These are phyloP conservation scores for Alternaria hordeiaustralica DNA, from an alignment of 2,329 filamentous ascomycete species.

Conservation along the genomic window DNA sequence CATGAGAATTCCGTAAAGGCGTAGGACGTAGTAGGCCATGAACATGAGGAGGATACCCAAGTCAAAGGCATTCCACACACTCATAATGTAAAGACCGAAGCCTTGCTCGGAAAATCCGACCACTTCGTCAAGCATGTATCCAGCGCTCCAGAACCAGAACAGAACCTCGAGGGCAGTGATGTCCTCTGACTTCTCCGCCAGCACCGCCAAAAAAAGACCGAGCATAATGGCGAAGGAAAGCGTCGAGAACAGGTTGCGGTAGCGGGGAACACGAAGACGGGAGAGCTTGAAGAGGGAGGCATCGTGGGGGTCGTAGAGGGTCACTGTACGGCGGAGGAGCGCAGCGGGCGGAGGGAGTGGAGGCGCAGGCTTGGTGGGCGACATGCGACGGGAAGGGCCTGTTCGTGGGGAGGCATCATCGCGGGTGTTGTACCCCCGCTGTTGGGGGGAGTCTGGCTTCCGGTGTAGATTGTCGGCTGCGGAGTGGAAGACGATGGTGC, in stretches of 20 bases:
- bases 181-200: slow-evolving; percentile 74
- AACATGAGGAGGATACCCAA: slow-evolving; percentile 86
- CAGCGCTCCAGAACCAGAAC: slow-evolving; percentile 98
- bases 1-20: slow-evolving; percentile 85
- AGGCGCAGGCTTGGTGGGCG: slow-evolving; percentile 32
- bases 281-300: slow-evolving; percentile 93
- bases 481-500: slow-evolving; percentile 92
- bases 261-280: slow-evolving; percentile 85
- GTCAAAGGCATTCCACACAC: slow-evolving; percentile 97
- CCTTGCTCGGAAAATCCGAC: slow-evolving; percentile 97
- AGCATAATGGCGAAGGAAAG: slow-evolving; percentile 85
- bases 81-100: slow-evolving; percentile 95
- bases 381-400: slow-evolving; percentile 38
- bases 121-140: slow-evolving; percentile 95
- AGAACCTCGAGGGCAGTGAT: slow-evolving; percentile 86
- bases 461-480: slow-evolving; percentile 85
- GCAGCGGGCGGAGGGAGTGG: slow-evolving; percentile 38
- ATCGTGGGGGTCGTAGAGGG: slow-evolving; percentile 86
- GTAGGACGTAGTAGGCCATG: slow-evolving; percentile 87
- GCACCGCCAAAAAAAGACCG: slow-evolving; percentile 82
- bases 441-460: slow-evolving; percentile 49
- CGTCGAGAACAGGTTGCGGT: slow-evolving; percentile 88
- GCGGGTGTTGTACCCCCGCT: slow-evolving; percentile 27
- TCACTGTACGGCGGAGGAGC: slow-evolving; percentile 73
- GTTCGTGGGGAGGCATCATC: slow-evolving; percentile 36